Evolutionary conservation across 2,329 filamentous ascomycete species (phyloP), one percentile per base, ranked within the genome.

Genomic region (Microcyclospora tardicrescens): DNA sequence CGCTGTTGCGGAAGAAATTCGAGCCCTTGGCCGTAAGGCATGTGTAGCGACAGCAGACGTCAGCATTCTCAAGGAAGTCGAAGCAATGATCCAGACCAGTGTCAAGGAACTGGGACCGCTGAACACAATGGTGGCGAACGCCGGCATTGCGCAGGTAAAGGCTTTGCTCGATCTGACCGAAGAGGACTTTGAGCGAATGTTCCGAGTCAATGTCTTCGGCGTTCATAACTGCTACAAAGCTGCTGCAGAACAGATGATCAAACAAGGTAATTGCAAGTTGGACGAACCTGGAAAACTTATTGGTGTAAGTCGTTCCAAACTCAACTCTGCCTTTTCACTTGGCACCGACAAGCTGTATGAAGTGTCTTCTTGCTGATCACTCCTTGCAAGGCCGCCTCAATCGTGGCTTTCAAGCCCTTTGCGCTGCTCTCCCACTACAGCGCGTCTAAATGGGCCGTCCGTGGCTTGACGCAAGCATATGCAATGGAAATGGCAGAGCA

Each of bases 401-500:
- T 81, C 36, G 75, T 73, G 0, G 74, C 68, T 0, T 77, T 77
- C 63, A 76, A 72, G 46, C 69, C 75, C 0, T 73, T 78, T 34
- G 59, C 68, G 0, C 53, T 77, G 34, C 61, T 81, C 8, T 68
- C 71, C 0, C 73, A 79, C 53, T 84, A 83, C 61, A 71, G 66
- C 14, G 72, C 76, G 3, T 68, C 68, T 12, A 83, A 83, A 52
- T 81, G 69, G 61, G 79, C 79, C 0, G 76, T 83, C 1, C 65
- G 78, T 3, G 77, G 77, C 0, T 60, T 83, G 36, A 78, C 73
- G 1, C 76, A 81, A 54, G 72, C 69, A 0, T 79, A 78, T 45
- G 77, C 78, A 1, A 74, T 79, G 67, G 77, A 79, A 44, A 65
- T 81, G 58, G 77, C 77, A 0, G 57, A 61, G 34, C 69, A 81